Percentiles rank a stretch among this genome's conserved stretches.
Evolutionary conservation across 2,329 filamentous ascomycete species (phyloP).

Genomic region (Phialophora macrospora): DNA sequence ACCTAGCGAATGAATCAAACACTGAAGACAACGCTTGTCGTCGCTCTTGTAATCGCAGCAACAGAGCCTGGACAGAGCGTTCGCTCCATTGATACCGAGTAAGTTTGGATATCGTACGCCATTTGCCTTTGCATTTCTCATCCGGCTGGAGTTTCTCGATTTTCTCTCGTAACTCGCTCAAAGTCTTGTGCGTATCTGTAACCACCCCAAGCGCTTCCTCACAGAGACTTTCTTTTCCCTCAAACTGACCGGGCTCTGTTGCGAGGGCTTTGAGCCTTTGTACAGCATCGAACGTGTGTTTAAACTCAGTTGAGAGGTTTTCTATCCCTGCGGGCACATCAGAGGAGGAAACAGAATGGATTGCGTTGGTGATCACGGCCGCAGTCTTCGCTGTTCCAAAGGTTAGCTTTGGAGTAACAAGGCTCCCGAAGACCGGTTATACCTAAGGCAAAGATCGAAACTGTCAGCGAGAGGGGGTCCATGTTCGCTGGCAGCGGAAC

Average conservation of each 20-base stretch:
- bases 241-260: neutral
- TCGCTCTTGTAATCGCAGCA: constrained; percentile 1
- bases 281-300: neutral
- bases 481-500: neutral
- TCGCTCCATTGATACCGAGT: constrained; percentile 3
- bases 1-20: neutral
- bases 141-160: neutral
- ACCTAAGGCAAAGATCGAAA: neutral
- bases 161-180: neutral
- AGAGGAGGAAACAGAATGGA: neutral
- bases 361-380: neutral
- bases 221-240: neutral
- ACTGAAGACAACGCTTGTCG: neutral
- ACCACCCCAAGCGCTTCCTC: neutral
- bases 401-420: neutral
- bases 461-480: neutral
- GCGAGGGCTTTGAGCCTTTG: neutral
- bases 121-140: neutral
- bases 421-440: neutral
- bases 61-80: neutral
- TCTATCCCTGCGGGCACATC: neutral
- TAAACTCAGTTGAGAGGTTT: neutral
- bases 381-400: neutral
- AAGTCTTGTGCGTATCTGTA: neutral
- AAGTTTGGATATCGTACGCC: neutral